phyloP scores from a whole-genome alignment of 2,329 filamentous ascomycete genomes.

The Calonectria leucothoes region DNA sequence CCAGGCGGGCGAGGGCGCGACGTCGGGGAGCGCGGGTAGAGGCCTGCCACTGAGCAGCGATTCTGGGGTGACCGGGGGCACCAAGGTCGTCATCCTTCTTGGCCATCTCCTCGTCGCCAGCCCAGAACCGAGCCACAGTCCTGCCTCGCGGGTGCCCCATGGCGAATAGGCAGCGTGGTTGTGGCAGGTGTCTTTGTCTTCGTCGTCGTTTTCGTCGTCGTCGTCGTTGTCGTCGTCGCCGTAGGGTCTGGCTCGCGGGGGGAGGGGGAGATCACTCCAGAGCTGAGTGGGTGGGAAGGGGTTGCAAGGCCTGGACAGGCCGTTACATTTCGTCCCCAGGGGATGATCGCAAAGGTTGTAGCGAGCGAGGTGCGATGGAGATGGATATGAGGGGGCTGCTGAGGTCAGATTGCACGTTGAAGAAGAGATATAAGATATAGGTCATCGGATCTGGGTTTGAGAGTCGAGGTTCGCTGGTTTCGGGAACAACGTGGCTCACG shows the following conservation, averaged over 20 bases:
- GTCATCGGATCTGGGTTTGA: not conserved
- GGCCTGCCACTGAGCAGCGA: slow-evolving; percentile 52
- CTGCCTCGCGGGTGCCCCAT: slow-evolving; percentile 52
- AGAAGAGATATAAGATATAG: not conserved
- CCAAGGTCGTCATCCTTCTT: slow-evolving; percentile 71
- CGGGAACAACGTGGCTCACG: slow-evolving; percentile 23
- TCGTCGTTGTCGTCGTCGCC: too few species aligned
- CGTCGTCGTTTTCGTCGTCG: not conserved
- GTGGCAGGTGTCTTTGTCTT: not conserved
- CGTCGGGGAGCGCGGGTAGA: slow-evolving; percentile 57
- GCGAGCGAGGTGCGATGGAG: not conserved
- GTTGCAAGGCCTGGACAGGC: not conserved
- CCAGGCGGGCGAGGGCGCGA: slow-evolving; percentile 65
- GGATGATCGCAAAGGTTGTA: not conserved
- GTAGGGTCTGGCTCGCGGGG: slow-evolving; percentile 17
- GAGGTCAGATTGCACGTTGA: not conserved
- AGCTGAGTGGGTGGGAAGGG: not conserved
- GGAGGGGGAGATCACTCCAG: slow-evolving; percentile 4
- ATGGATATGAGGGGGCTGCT: not conserved
- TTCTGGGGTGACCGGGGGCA: slow-evolving; percentile 39
- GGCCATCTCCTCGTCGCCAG: slow-evolving; percentile 65
- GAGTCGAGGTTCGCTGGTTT: slow-evolving; percentile 1
- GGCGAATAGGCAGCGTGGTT: slow-evolving; percentile 12
- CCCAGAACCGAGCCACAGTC: slow-evolving; percentile 54
- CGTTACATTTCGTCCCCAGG: slow-evolving; percentile 24